Evolutionary conservation across 768 basidiomycete species (phyloP).

Genomic region (Trametes cingulata): DNA sequence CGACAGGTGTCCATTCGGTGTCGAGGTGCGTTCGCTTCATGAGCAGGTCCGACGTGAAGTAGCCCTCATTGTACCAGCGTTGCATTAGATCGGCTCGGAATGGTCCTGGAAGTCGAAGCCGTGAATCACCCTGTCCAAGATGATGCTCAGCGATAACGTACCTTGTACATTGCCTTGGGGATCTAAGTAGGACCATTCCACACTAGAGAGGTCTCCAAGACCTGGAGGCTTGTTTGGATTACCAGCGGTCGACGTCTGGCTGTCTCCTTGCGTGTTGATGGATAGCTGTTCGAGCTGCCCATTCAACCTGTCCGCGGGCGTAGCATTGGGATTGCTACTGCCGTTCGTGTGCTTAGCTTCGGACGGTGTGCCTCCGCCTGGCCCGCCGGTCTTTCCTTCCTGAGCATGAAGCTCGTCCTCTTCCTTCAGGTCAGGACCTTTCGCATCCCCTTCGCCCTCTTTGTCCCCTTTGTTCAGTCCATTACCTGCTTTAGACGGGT

Average conservation of each 20-base stretch:
- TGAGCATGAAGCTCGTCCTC: constrained; percentile 34
- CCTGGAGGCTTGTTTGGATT: constrained; percentile 35
- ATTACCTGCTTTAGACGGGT: constrained; percentile 45
- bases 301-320: neutral
- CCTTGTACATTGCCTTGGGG: constrained; percentile 93
- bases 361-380: neutral
- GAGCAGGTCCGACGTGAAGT: constrained; percentile 79
- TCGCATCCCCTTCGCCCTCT: constrained; percentile 43
- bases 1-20: constrained; percentile 64
- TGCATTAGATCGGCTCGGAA: constrained; percentile 91
- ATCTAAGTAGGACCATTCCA: constrained; percentile 93
- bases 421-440: constrained; percentile 52
- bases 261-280: constrained; percentile 3
- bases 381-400: neutral
- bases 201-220: constrained; percentile 51
- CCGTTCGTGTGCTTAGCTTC: neutral
- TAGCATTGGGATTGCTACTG: neutral
- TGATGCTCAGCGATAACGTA: constrained; percentile 32
- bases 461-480: constrained; percentile 29
- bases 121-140: constrained; percentile 2
- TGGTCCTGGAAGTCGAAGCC: constrained; percentile 56
- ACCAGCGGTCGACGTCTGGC: constrained; percentile 29
- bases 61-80: constrained; percentile 90
- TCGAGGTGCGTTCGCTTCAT: constrained; percentile 82
- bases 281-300: constrained; percentile 2